A percentile compares a stretch with the other conserved stretches of the same genome.
phyloP scores from a whole-genome alignment of 768 basidiomycete species.

The Phanerochaete carnosa region DNA sequence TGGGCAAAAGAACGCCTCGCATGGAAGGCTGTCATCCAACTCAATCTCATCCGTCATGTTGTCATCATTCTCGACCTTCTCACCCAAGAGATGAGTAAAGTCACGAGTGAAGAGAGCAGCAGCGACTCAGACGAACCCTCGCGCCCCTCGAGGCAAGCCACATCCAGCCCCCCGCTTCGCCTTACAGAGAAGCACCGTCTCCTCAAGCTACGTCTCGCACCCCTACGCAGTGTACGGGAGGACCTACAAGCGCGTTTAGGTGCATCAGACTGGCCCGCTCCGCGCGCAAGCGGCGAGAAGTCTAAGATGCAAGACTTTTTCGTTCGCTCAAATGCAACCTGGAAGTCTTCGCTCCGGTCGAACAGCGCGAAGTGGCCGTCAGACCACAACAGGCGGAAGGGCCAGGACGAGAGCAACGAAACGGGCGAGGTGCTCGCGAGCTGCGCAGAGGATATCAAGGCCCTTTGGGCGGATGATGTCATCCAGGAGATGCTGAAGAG shows the following conservation, averaged over 20 bases:
- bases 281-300: background rate
- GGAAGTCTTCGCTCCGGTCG: constrained; percentile 22
- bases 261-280: constrained; percentile 31
- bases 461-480: constrained; percentile 63
- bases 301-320: constrained; percentile 24
- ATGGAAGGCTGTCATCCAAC: constrained; percentile 74
- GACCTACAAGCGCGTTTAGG: constrained; percentile 62
- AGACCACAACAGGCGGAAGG: background rate
- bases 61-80: constrained; percentile 59
- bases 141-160: background rate
- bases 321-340: constrained; percentile 25
- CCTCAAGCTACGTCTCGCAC: constrained; percentile 55
- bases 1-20: constrained; percentile 67
- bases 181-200: constrained; percentile 63
- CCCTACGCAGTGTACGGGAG: constrained; percentile 52
- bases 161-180: constrained; percentile 18
- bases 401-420: constrained; percentile 43
- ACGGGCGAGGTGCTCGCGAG: constrained; percentile 55
- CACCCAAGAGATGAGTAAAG: constrained; percentile 38
- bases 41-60: constrained; percentile 77
- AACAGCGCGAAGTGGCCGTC: constrained; percentile 5
- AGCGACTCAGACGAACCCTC: background rate
- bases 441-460: constrained; percentile 64
- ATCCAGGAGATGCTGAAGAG: constrained; percentile 58
- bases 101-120: background rate